phyloP scores from a whole-genome alignment of 108 stramenopile genomes.

The Asterionellopsis glacialis region DNA sequence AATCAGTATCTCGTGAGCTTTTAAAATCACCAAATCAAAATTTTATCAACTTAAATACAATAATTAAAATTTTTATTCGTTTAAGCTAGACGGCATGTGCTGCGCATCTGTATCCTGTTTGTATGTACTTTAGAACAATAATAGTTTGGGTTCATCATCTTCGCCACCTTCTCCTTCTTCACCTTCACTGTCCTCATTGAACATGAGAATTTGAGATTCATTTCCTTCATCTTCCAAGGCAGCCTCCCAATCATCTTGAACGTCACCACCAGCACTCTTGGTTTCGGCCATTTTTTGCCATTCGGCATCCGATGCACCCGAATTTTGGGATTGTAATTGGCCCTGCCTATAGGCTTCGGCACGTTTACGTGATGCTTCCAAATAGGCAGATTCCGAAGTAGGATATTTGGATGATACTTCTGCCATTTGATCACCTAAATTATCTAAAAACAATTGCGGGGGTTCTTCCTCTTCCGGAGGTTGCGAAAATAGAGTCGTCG shows the following conservation, averaged over 20 bases:
- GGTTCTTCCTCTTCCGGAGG: background rate
- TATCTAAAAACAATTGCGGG: background rate
- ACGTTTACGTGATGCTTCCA: conserved; percentile 37
- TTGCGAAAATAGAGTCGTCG: no score
- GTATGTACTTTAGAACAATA: conserved; percentile 15
- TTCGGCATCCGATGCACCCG: conserved; percentile 30
- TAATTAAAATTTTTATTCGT: no score
- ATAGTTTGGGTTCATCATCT: conserved; percentile 27
- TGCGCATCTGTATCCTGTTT: no score
- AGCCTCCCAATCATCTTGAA: conserved; percentile 46
- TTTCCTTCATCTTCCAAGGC: conserved; percentile 41
- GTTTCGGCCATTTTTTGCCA: conserved; percentile 28
- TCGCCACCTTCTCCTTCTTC: conserved; percentile 5
- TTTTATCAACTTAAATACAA: no score
- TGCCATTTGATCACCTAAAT: conserved; percentile 12
- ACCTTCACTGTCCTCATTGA: conserved; percentile 3
- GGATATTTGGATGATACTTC: conserved; percentile 21
- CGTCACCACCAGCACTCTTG: conserved; percentile 19
- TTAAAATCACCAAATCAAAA: no score
- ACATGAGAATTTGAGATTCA: conserved; percentile 41
- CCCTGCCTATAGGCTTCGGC: conserved; percentile 13
- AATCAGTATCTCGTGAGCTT: no score
- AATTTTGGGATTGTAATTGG: conserved; percentile 11
- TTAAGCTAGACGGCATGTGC: no score
- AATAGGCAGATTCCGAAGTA: conserved; percentile 35